Evolutionary conservation across 768 basidiomycete genomes (phyloP), one percentile per base, ranked within the genome.

Genomic region (Sutorius australiensis): DNA sequence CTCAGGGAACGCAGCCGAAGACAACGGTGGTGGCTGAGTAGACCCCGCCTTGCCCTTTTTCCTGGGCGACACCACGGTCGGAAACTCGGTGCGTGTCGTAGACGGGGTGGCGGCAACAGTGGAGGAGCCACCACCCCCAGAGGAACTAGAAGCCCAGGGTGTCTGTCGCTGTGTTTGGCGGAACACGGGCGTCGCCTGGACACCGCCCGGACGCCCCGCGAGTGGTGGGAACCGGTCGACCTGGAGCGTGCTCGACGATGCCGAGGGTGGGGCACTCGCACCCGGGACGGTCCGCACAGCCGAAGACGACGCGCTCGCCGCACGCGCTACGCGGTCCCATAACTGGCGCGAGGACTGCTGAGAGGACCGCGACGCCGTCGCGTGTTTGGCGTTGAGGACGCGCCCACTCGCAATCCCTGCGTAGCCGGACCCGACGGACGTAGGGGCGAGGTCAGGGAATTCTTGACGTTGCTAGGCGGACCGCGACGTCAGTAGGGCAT

Each of bases 271-370:
- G 9, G 57, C 40, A 33, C 48, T 44, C 5, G 60, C 56, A 41
- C 51, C 60, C 1, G 59, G 54, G 28, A 61, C 56, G 10, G 1
- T 9, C 7, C 68, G 59, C 41, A 75, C 71, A 2, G 73, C 67
- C 14, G 76, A 71, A 3, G 75, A 73, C 6, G 77, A 72, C 3
- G 75, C 72, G 0, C 72, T 66, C 0, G 92, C 94, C 0, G 91
- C 93, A 55, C 80, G 81, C 7, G 91, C 93, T 24, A 95, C 92
- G 14, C 93, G 84, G 57, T 93, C 91, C 84, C 81, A 92, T 0
- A 95, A 79, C 55, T 86, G 80, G 46, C 86, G 76, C 2, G 86
- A 83, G 3, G 82, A 75, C 54, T 77, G 75, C 28, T 77, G 73
- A 11, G 81, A 77, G 2, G 82, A 78, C 9, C 81, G 77, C 0